Evolutionary conservation across 148 eudicot species (phyloP), one percentile per base, ranked within the genome.

Genomic region (Vaccinium darrowii): DNA sequence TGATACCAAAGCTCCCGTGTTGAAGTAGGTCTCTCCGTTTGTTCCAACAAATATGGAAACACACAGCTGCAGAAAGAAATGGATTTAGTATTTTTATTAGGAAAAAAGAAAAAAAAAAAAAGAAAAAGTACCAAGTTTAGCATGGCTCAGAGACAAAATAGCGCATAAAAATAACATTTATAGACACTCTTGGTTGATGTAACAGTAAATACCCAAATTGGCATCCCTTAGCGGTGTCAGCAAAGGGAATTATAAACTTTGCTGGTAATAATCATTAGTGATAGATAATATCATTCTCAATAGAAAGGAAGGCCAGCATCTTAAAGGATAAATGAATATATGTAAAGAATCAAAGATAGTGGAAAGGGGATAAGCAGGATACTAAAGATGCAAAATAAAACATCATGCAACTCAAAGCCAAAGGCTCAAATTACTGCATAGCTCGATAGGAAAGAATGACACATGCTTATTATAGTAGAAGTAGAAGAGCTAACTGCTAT

Each of bases 1-100:
- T 23, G 95, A 84, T 50, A 93, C 95, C 39, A 93, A 88, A 60
- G 93, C 91, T 84, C 90, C 92, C n/a, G 94, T 92, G 81, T 89
- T 91, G 86, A 86, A 91, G 88, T 91, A 91, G 82, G 92, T 91
- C 81, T 91, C 93, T 23, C 93, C 93, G 63, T 91, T 91, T 4
- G 92, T 90, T 83, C 93, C 93, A 56, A 91, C 88, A 83, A 91
- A 92, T 11, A 88, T 88, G 25, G 85, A 84, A 79, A 90, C 74
- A 76, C 94, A 92, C n/a, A 92, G 89, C 93, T 90, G 92, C 87
- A 86, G 43, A 89, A 0, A 73, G 52, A 86, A 79, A 33, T 3
- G 2, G 11, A 75, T 76, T 87, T 72, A 33, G 47, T 12, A 8
- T 33, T 25, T 23, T 74, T 14, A 27, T 47, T 60, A 83, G 72